phyloP scores from a whole-genome alignment of 164 flowering plant species.

The Houttuynia cordata region DNA sequence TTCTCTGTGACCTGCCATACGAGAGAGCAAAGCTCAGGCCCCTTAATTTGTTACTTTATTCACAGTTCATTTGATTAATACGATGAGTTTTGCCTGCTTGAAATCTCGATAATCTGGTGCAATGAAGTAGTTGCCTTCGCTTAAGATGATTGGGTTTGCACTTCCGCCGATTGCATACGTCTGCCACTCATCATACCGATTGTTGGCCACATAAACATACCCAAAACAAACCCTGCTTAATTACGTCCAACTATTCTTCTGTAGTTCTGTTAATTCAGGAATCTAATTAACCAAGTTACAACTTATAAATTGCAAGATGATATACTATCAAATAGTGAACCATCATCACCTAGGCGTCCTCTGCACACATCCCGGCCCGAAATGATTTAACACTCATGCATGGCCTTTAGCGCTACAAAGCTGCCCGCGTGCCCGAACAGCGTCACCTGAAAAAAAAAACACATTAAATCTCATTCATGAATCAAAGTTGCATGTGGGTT shows the following conservation, averaged over 20 bases:
- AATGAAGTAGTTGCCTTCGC: conserved; percentile 38
- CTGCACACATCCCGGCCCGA: conserved; percentile 52
- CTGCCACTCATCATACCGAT: conserved; percentile 33
- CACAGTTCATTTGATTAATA: no score
- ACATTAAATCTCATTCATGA: no score
- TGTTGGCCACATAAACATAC: conserved; percentile 37
- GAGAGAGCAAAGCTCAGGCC: no score
- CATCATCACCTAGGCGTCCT: conserved; percentile 72
- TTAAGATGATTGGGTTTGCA: conserved; percentile 36
- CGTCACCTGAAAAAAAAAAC: conserved; percentile 61
- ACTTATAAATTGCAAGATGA: no score
- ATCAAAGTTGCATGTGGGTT: no score
- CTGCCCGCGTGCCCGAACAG: conserved; percentile 50
- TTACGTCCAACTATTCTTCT: neutral
- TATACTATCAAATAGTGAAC: no score
- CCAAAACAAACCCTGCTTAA: conserved; percentile 29
- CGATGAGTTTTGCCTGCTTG: conserved; percentile 41
- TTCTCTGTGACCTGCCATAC: conserved; percentile 61
- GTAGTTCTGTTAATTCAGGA: neutral
- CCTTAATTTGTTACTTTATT: no score
- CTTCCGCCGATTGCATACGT: conserved; percentile 54
- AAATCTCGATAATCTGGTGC: conserved; percentile 27
- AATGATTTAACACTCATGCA: conserved; percentile 59
- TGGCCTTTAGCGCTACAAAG: conserved; percentile 32
- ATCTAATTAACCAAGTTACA: no score